Conservation (phyloP, 164 flowering plant genomes). For the Annona squamosa region DNA sequence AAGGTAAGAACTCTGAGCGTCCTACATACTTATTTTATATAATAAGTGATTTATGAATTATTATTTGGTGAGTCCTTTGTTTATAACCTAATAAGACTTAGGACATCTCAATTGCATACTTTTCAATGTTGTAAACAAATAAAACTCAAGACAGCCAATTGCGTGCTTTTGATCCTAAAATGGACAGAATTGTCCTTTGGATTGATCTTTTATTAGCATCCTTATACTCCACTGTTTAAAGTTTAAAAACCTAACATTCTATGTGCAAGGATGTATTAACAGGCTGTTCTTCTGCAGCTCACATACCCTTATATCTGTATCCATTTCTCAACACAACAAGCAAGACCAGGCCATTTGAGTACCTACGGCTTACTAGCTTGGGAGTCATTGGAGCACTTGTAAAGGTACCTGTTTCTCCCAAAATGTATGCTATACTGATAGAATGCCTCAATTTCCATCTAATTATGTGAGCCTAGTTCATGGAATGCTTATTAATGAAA, state of each 20-base stretch:
- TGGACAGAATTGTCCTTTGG: background rate
- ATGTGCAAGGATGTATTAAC: background rate
- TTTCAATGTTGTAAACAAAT: too few relatives aligned
- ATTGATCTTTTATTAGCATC: background rate
- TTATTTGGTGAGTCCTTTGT: too few relatives aligned
- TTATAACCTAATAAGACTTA: too few relatives aligned
- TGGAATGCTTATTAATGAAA: too few relatives aligned
- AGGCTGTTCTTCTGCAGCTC: constrained; percentile 48
- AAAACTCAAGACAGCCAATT: too few relatives aligned
- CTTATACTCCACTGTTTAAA: background rate
- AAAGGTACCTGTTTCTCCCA: constrained; percentile 45
- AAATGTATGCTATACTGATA: background rate
- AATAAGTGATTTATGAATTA: too few relatives aligned
- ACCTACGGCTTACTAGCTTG: constrained; percentile 86
- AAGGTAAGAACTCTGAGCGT: too few relatives aligned
- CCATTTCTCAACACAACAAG: constrained; percentile 86
- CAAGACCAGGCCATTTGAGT: constrained; percentile 88
- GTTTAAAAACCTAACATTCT: background rate
- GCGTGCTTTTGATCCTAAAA: too few relatives aligned
- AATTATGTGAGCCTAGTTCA: too few relatives aligned
- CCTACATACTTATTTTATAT: too few relatives aligned
- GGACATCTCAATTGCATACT: too few relatives aligned
- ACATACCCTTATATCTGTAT: constrained; percentile 82
- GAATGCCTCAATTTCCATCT: too few relatives aligned
- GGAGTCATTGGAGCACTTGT: constrained; percentile 98